These are phyloP conservation scores for Leccinum variicolor DNA, from an alignment of 768 basidiomycete genomes.

Conservation along the genomic window DNA sequence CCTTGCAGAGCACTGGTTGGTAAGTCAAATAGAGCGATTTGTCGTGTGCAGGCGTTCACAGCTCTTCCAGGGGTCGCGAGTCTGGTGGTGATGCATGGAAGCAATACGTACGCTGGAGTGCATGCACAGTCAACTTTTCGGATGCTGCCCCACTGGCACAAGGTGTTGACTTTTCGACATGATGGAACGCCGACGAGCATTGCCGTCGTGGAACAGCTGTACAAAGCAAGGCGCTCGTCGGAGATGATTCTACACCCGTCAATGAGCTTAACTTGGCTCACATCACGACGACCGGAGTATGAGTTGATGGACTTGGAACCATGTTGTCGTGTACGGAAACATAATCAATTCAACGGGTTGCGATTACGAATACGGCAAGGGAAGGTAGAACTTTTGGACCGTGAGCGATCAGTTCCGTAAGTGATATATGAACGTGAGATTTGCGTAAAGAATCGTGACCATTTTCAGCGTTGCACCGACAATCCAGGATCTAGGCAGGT, in stretches of 20 bases:
- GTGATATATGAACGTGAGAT: slow-evolving; percentile 37
- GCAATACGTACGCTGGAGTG: slow-evolving; percentile 90
- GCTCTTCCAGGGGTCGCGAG: slow-evolving; percentile 75
- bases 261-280: slow-evolving; percentile 20
- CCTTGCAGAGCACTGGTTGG: slow-evolving; percentile 75
- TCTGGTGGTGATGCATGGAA: slow-evolving; percentile 99
- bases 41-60: slow-evolving; percentile 19
- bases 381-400: slow-evolving; percentile 11
- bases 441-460: not conserved
- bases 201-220: slow-evolving; percentile 1
- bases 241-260: slow-evolving; percentile 13
- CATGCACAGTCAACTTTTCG: slow-evolving; percentile 92
- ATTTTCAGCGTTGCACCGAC: slow-evolving; percentile 26
- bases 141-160: slow-evolving; percentile 88
- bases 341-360: slow-evolving; percentile 9
- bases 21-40: slow-evolving; percentile 34
- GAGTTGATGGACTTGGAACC: slow-evolving; percentile 6
- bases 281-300: slow-evolving; percentile 23
- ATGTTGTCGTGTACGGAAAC: slow-evolving; percentile 7
- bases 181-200: slow-evolving; percentile 17
- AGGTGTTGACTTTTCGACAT: slow-evolving; percentile 78
- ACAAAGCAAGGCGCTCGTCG: slow-evolving; percentile 5
- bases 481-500: slow-evolving; percentile 29
- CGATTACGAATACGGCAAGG: slow-evolving; percentile 24
- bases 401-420: slow-evolving; percentile 32